Evolutionary conservation across 73 alveolate species (phyloP).

Genomic region (Paramecium sonneborni): DNA sequence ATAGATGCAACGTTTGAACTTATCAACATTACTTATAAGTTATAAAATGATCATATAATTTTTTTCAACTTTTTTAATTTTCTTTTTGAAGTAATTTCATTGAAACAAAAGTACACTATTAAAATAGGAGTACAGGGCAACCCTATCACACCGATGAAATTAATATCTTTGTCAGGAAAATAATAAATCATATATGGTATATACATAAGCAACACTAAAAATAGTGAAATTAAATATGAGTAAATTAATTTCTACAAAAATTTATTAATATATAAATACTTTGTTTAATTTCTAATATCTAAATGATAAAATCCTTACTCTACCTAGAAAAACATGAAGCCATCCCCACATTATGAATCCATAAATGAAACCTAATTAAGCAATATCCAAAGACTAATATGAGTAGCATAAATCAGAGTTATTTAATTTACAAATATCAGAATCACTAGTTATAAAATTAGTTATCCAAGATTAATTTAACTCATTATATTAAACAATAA

Average conservation of each 20-base stretch:
- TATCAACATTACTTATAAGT: not conserved
- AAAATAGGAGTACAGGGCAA: not conserved
- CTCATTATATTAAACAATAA: not conserved
- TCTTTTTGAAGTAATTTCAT: not conserved
- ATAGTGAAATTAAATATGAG: not conserved
- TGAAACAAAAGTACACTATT: not conserved
- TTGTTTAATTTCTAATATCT: not conserved
- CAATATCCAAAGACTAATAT: not conserved
- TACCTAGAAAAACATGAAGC: not conserved
- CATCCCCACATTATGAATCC: slow-evolving; percentile 51
- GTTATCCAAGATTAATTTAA: not conserved
- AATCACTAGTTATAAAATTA: not conserved
- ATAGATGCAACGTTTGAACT: not conserved
- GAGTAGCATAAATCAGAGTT: not conserved
- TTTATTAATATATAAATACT: not conserved
- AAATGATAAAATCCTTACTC: not conserved
- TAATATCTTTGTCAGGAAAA: not conserved
- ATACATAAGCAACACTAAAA: not conserved
- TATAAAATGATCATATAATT: not conserved
- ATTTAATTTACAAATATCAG: not conserved
- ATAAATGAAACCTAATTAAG: not conserved
- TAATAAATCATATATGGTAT: not conserved
- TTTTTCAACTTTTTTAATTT: not conserved
- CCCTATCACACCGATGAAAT: not conserved
- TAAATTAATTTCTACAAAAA: not conserved